These are phyloP conservation scores for Cryphonectria parasitica DNA, from an alignment of 2,329 filamentous ascomycete species.

Conservation along the genomic window DNA sequence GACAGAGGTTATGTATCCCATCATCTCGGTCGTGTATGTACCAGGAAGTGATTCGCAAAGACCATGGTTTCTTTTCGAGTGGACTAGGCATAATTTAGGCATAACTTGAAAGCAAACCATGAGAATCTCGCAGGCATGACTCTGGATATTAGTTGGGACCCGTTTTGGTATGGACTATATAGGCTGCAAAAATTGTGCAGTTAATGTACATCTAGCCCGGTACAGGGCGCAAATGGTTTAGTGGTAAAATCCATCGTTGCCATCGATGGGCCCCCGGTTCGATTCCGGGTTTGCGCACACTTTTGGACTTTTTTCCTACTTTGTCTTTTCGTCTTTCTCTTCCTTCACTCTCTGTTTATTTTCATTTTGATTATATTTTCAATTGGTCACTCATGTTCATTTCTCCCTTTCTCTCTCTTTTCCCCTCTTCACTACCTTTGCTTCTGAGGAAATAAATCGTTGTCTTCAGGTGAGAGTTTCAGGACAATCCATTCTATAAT, in stretches of 20 bases:
- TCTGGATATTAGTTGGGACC: background rate
- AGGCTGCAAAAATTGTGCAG: no score
- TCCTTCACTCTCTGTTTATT: no score
- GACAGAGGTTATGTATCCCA: background rate
- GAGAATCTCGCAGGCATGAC: background rate
- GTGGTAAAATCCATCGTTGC: constrained; percentile 23
- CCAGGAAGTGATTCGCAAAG: background rate
- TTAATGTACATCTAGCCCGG: no score
- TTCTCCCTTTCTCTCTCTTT: no score
- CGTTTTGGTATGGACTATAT: background rate
- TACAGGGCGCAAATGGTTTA: constrained; percentile 19
- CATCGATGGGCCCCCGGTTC: constrained; percentile 20
- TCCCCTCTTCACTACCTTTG: no score
- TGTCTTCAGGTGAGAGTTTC: no score
- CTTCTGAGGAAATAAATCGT: no score
- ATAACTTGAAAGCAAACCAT: background rate
- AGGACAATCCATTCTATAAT: no score
- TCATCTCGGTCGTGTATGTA: background rate
- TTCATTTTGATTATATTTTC: constrained; percentile 9
- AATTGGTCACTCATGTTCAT: no score
- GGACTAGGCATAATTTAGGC: background rate
- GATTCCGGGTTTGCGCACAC: constrained; percentile 16
- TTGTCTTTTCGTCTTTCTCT: background rate
- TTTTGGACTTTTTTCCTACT: background rate
- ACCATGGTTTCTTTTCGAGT: no score